A percentile compares a stretch with the other conserved stretches of the same genome.
phyloP scores from a whole-genome alignment of 2,329 filamentous ascomycete genomes.

The Aspergillus pseudoviridinutans region DNA sequence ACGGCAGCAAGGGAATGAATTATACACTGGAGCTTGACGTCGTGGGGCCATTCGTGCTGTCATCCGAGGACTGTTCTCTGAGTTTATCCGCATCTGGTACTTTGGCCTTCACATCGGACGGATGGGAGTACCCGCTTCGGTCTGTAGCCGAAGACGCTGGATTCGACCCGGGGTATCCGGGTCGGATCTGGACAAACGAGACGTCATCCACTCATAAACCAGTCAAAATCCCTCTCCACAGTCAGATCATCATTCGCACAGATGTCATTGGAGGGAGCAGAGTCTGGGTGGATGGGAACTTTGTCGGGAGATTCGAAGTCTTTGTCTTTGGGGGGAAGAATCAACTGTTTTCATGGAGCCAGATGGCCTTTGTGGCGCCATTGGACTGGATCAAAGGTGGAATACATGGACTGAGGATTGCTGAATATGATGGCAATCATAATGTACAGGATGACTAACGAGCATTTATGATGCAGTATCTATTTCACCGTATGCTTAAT shows the following conservation, averaged over 20 bases:
- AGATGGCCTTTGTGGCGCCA: constrained; percentile 55
- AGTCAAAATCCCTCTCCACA: constrained; percentile 33
- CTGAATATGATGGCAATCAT: neutral
- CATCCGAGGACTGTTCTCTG: constrained; percentile 43
- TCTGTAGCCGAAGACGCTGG: constrained; percentile 42
- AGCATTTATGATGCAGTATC: too few species aligned
- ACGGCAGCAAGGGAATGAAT: constrained; percentile 53
- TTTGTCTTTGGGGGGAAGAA: constrained; percentile 54
- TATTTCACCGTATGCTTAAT: too few species aligned
- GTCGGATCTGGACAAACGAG: constrained; percentile 51
- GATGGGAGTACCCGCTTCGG: constrained; percentile 48
- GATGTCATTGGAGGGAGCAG: constrained; percentile 46
- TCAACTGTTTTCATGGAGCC: constrained; percentile 51
- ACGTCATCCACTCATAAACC: constrained; percentile 45
- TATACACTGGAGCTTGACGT: constrained; percentile 52
- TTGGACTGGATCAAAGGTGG: constrained; percentile 28
- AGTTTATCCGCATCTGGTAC: constrained; percentile 31
- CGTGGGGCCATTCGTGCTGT: constrained; percentile 44
- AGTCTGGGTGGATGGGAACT: constrained; percentile 46
- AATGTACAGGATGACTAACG: neutral
- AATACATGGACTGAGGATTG: constrained; percentile 7
- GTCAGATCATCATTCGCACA: constrained; percentile 41
- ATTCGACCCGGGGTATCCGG: constrained; percentile 46
- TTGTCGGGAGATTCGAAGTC: constrained; percentile 52
- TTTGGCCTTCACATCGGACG: constrained; percentile 44